Evolutionary conservation across 257 asterid species (phyloP).

Genomic region (Paraleonurus japonicus): DNA sequence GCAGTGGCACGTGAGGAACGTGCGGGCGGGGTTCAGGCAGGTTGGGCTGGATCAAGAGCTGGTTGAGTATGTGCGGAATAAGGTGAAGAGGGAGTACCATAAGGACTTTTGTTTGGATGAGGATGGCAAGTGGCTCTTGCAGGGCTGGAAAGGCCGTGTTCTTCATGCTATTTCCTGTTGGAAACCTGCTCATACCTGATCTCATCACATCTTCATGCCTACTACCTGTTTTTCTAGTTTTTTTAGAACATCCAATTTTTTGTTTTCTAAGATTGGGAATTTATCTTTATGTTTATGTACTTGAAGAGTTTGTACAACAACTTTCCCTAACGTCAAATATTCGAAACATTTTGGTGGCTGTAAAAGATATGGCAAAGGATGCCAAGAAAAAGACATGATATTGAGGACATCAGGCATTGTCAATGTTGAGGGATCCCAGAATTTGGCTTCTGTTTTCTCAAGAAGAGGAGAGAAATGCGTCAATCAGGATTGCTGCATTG

Average conservation of each 20-base stretch:
- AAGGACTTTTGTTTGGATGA: conserved; percentile 51
- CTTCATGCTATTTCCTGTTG: conserved; percentile 46
- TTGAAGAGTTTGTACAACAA: not conserved
- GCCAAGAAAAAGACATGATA: too few species aligned
- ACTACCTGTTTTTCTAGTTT: not conserved
- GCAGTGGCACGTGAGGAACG: conserved; percentile 45
- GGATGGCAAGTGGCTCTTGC: conserved; percentile 55
- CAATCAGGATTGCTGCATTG: too few species aligned
- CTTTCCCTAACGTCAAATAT: not conserved
- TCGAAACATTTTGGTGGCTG: too few species aligned
- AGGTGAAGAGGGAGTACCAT: conserved; percentile 41
- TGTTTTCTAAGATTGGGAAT: not conserved
- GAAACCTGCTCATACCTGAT: conserved; percentile 32
- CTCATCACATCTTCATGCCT: too few species aligned
- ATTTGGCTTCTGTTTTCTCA: too few species aligned
- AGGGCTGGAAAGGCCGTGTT: conserved; percentile 60
- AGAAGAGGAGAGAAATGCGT: too few species aligned
- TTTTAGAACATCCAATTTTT: not conserved
- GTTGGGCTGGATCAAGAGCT: conserved; percentile 37
- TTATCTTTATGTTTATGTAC: not conserved
- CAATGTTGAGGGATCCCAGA: too few species aligned
- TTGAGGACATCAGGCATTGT: too few species aligned
- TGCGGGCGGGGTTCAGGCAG: conserved; percentile 47
- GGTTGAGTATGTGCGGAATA: conserved; percentile 27
- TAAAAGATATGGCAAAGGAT: too few species aligned